phyloP scores from a whole-genome alignment of 139 green algal species.

The Chlorella ohadii region DNA sequence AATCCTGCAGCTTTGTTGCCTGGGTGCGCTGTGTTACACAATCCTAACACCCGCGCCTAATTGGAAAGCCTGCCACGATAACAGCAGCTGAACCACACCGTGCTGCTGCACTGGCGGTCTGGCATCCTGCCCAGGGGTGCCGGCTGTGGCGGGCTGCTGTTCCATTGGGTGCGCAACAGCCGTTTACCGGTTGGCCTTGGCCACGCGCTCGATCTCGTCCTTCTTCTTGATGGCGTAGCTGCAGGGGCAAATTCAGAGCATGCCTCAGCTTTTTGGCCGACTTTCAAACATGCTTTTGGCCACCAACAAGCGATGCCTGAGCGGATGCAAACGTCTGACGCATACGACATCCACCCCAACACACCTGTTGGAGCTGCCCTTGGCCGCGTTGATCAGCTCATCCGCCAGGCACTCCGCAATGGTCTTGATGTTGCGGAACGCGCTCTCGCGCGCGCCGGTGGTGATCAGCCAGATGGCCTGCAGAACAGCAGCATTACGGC shows the following conservation, averaged over 20 bases:
- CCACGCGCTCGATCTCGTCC: slow-evolving; percentile 99
- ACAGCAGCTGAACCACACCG: too few species aligned
- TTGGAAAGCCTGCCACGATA: too few species aligned
- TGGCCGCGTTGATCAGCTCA: slow-evolving; percentile 99
- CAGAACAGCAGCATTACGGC: neutral
- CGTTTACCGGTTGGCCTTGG: slow-evolving; percentile 98
- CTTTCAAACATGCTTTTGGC: too few species aligned
- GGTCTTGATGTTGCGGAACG: slow-evolving; percentile 99
- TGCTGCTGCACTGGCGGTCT: too few species aligned
- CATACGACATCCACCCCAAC: neutral
- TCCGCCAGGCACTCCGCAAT: slow-evolving; percentile 99
- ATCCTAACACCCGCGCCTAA: too few species aligned
- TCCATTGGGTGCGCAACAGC: neutral
- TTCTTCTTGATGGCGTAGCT: slow-evolving; percentile 99
- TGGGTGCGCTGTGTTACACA: too few species aligned
- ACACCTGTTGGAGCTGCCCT: slow-evolving; percentile 97
- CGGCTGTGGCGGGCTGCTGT: too few species aligned
- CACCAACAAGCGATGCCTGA: neutral
- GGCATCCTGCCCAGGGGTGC: too few species aligned
- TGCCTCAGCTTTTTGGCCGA: too few species aligned
- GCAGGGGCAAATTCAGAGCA: slow-evolving; percentile 37
- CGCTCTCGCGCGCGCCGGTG: slow-evolving; percentile 94
- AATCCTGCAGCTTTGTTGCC: too few species aligned
- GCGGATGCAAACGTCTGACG: neutral
- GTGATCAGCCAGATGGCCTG: slow-evolving; percentile 95